Conservation (phyloP, 192 early-diverging fungal species). For the Backusella sp. region DNA sequence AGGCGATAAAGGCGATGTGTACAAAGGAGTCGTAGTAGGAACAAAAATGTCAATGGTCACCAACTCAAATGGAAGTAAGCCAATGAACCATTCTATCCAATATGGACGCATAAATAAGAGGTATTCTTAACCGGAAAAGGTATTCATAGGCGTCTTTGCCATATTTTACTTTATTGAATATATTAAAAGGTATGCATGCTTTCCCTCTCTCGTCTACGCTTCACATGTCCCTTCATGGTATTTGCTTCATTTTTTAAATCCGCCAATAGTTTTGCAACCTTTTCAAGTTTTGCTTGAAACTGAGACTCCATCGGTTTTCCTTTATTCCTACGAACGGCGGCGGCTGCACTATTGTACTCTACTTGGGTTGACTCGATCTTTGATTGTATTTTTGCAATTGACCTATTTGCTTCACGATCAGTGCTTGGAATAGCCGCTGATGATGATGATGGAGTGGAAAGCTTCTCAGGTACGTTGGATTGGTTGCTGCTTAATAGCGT, state of each 20-base stretch:
- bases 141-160: not conserved
- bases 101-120: too few relatives aligned
- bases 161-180: not conserved
- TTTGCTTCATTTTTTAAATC: not conserved
- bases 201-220: constrained; percentile 5
- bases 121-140: too few relatives aligned
- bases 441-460: not conserved
- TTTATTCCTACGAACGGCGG: constrained; percentile 6
- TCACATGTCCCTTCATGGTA: not conserved
- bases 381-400: not conserved
- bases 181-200: constrained; percentile 15
- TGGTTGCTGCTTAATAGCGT: not conserved
- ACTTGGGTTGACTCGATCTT: not conserved
- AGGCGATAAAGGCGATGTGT: too few relatives aligned
- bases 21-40: too few relatives aligned
- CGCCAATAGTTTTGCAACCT: not conserved
- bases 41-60: too few relatives aligned
- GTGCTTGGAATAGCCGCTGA: not conserved
- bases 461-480: not conserved
- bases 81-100: too few relatives aligned
- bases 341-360: not conserved
- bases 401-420: not conserved
- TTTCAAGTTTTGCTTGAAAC: not conserved
- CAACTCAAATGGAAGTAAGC: too few relatives aligned
- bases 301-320: not conserved